Percentiles rank a stretch among this genome's conserved stretches.
Evolutionary conservation across 2,329 filamentous ascomycete species (phyloP).

Genomic region (Arthrocladium fulminans): DNA sequence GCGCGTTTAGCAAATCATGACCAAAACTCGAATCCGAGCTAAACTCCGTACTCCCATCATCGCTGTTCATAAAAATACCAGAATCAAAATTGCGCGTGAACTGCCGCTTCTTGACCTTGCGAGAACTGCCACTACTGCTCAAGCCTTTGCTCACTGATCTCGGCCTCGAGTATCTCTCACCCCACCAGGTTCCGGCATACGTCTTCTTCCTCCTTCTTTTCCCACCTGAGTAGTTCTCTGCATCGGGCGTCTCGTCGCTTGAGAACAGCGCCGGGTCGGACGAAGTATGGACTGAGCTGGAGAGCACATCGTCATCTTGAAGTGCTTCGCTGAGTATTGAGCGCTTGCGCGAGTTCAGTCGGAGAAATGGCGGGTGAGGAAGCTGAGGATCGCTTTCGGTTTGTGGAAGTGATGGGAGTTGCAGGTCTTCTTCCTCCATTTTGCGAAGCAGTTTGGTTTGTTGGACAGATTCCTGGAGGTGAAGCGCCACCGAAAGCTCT

Average conservation of each 20-base stretch:
- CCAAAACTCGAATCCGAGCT: conserved; percentile 33
- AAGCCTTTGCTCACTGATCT: conserved; percentile 18
- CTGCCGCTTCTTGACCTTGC: conserved; percentile 29
- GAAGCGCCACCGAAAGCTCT: too few species aligned
- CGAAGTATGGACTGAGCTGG: conserved; percentile 10
- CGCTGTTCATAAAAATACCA: conserved; percentile 42
- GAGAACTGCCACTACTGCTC: conserved; percentile 21
- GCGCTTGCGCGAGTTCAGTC: conserved; percentile 27
- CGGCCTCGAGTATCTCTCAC: conserved; percentile 11
- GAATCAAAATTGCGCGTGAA: conserved; percentile 39
- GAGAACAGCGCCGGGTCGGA: conserved; percentile 39
- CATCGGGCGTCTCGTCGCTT: conserved; percentile 37
- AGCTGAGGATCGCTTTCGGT: neutral
- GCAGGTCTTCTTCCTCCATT: conserved; percentile 6
- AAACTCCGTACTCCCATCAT: conserved; percentile 31
- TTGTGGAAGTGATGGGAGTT: conserved; percentile 4
- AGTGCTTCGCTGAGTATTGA: conserved; percentile 23
- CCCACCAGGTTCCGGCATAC: conserved; percentile 21
- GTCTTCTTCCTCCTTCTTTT: conserved; percentile 20
- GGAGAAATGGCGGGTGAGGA: conserved; percentile 5
- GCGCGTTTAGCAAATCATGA: conserved; percentile 27
- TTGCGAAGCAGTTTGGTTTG: neutral
- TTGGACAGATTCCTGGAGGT: neutral
- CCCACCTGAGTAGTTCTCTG: conserved; percentile 32
- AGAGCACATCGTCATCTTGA: conserved; percentile 1